These are phyloP conservation scores for Chlamydomonas incerta DNA, from an alignment of 139 green algal genomes.

Conservation along the genomic window DNA sequence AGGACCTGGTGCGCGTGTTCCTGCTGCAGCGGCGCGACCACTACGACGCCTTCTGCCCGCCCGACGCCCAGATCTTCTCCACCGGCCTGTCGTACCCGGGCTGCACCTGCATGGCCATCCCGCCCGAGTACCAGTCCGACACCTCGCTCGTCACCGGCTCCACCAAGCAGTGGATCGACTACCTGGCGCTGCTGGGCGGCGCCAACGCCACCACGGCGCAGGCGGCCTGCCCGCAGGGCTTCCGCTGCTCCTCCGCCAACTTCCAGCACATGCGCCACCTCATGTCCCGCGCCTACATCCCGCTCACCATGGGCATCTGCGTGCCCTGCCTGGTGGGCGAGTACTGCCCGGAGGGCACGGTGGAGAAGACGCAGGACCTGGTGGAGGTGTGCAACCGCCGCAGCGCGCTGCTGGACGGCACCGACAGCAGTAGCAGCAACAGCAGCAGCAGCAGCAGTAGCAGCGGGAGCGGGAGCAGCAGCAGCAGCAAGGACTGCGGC, in stretches of 20 bases:
- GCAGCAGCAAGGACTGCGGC: background rate
- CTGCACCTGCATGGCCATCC: constrained; percentile 27
- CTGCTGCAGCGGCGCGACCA: background rate
- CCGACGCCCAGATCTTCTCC: background rate
- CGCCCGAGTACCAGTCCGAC: constrained; percentile 4
- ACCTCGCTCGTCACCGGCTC: background rate
- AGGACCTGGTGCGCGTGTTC: constrained; percentile 19
- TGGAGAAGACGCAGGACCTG: constrained; percentile 27
- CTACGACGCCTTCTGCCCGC: constrained; percentile 20
- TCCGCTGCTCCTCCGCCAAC: constrained; percentile 15
- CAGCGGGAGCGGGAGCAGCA: too few relatives aligned
- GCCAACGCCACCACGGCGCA: background rate
- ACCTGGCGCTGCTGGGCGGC: background rate
- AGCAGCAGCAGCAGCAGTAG: too few relatives aligned
- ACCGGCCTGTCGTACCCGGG: background rate
- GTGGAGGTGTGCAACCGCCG: background rate
- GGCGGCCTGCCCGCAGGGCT: constrained; percentile 7
- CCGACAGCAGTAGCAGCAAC: background rate
- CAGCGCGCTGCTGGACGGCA: background rate
- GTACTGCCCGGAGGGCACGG: constrained; percentile 24
- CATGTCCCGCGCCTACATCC: background rate
- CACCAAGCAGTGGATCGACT: constrained; percentile 12
- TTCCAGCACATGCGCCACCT: background rate
- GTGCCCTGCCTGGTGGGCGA: constrained; percentile 37
- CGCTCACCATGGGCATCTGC: constrained; percentile 14